Evolutionary conservation across 2,329 filamentous ascomycete species (phyloP), one percentile per base, ranked within the genome.

Genomic region (Diaporthe ampelina): DNA sequence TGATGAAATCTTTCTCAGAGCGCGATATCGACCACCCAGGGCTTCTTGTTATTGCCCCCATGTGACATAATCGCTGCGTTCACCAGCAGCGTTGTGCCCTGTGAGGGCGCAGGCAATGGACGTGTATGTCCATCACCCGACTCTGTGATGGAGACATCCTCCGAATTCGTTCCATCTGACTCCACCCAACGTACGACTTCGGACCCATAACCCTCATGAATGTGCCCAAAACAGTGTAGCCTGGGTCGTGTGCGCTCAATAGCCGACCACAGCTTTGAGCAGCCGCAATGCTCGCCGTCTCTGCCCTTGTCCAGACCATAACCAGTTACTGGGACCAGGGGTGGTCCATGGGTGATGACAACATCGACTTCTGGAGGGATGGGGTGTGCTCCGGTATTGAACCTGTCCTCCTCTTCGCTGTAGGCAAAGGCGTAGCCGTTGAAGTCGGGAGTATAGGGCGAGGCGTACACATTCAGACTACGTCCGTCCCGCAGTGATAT

Each of bases 371-470:
- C 35, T 26, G 21, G 57, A 24, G 57, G 32, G 32, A 59, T 5
- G 4, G 32, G 6, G 15, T 40, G 32, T 59, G 57, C 57, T 26
- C 57, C 57, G n/a, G 21, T 26, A 5, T 59, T 59, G 21, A 59
- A 59, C 21, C 57, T 40, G 13, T 59, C 57, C 57, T 59, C 57
- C 11, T 59, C 32, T 35, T 59, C 57, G 21, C 21, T 17, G 32
- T 59, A 59, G 57, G 57, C 57, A 59, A 59, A 59, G 10, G 57
- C 57, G 57, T 59, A 59, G 32, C 57, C 57, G 29, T 59, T 59
- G 57, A 59, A 59, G 0, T 59, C 57, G 32, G 57, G 57, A 17
- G 57, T 59, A 17, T 59, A 59, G 2, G 57, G 35, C 35, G 32
- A 59, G 35, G 57, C 57, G 5, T 59, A 59, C 35, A 40, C 21